Conservation (phyloP, 345 rosid species). For the Syzygium aqueum region DNA sequence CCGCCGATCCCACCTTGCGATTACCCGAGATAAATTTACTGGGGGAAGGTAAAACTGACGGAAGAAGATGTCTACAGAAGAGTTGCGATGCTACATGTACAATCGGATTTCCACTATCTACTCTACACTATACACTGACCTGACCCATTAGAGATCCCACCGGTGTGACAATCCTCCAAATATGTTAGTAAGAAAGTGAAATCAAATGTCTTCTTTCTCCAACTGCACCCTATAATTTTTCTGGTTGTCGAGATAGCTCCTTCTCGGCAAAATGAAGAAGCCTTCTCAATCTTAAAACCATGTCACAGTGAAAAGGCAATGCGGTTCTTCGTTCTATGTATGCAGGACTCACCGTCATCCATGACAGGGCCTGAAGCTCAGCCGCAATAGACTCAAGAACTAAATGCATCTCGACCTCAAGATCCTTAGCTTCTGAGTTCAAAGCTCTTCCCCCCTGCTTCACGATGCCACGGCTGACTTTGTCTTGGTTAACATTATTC, state of each 20-base stretch:
- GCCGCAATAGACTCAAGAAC: constrained; percentile 79
- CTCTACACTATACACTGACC: not conserved
- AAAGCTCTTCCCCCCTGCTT: constrained; percentile 56
- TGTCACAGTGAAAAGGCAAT: constrained; percentile 90
- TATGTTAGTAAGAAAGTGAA: not conserved
- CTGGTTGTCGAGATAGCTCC: constrained; percentile 50
- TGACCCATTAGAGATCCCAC: not conserved
- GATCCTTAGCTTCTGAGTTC: constrained; percentile 56
- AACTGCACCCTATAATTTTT: constrained; percentile 14
- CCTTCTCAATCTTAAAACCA: constrained; percentile 91
- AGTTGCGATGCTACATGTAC: not conserved
- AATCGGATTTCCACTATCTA: not conserved
- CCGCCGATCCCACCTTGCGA: not conserved
- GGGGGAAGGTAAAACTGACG: not conserved
- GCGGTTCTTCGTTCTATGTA: constrained; percentile 79
- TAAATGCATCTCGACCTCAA: constrained; percentile 67
- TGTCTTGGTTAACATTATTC: constrained; percentile 39
- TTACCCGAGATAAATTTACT: not conserved
- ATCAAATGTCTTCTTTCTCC: not conserved
- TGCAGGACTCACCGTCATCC: constrained; percentile 96
- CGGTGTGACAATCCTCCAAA: not conserved
- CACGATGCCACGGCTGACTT: constrained; percentile 28
- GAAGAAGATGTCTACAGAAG: not conserved
- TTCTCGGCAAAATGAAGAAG: constrained; percentile 96
- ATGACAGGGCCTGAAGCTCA: constrained; percentile 95